phyloP scores from a whole-genome alignment of 495 filamentous ascomycete species.

The Lepraria neglecta region DNA sequence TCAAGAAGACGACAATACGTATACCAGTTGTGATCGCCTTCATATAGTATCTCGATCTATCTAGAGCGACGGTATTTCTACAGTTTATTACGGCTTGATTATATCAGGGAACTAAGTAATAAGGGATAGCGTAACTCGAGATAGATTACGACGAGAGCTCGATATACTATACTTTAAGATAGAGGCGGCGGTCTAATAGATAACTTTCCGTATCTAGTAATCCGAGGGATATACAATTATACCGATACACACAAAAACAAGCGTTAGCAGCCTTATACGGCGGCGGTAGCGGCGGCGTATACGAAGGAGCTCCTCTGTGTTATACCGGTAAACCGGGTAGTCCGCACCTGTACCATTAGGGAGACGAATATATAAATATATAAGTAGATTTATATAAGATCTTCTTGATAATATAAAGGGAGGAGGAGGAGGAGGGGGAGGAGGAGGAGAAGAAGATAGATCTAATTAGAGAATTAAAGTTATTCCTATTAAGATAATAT shows the following conservation, averaged over 20 bases:
- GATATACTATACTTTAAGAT: no score
- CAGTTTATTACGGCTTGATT: slow-evolving; percentile 34
- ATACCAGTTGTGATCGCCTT: slow-evolving; percentile 22
- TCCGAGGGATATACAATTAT: slow-evolving; percentile 33
- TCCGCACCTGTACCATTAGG: slow-evolving; percentile 4
- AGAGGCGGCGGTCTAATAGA: no score
- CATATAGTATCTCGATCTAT: slow-evolving; percentile 22
- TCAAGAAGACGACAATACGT: slow-evolving; percentile 18
- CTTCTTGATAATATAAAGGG: neutral
- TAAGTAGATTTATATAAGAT: slow-evolving; percentile 8
- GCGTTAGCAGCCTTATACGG: slow-evolving; percentile 36
- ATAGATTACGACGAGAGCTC: no score
- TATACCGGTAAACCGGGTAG: slow-evolving; percentile 1
- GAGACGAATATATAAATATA: slow-evolving; percentile 1
- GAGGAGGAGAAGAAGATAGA: neutral
- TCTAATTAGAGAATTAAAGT: slow-evolving; percentile 9
- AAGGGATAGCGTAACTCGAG: no score
- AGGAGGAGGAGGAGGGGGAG: no score
- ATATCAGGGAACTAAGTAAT: no score
- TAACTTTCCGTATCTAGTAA: slow-evolving; percentile 10
- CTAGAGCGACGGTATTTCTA: slow-evolving; percentile 16
- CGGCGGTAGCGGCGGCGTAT: slow-evolving; percentile 35
- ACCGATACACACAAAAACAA: no score
- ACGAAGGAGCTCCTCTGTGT: slow-evolving; percentile 28
- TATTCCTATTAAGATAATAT: slow-evolving; percentile 6